phyloP scores from a whole-genome alignment of 1,284 basidiomycete genomes.

The Pseudozyma pruni region DNA sequence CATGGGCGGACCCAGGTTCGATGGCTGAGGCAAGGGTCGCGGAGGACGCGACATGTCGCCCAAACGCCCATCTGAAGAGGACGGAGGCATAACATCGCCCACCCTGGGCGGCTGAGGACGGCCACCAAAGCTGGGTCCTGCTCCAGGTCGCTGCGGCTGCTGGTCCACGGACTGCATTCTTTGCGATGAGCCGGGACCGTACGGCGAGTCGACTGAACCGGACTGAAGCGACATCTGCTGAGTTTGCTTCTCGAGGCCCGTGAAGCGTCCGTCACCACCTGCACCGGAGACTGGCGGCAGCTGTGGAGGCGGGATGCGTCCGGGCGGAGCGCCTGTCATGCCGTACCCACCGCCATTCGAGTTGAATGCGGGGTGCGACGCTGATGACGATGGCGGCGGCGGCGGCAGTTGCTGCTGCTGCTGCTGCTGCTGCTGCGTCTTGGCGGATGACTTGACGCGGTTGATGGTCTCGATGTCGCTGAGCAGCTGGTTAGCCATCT shows the following conservation, averaged over 20 bases:
- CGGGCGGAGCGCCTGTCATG: constrained; percentile 29
- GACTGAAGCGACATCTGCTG: constrained; percentile 52
- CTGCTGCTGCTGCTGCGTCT: constrained; percentile 33
- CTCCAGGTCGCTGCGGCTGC: constrained; percentile 27
- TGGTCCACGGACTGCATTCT: constrained; percentile 31
- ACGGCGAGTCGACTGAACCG: constrained; percentile 10
- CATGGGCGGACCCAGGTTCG: constrained; percentile 23
- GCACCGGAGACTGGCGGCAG: constrained; percentile 16
- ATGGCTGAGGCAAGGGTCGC: constrained; percentile 45
- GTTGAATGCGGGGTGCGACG: constrained; percentile 6
- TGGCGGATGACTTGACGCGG: constrained; percentile 57
- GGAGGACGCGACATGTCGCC: constrained; percentile 45
- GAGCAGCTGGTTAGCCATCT: constrained; percentile 93
- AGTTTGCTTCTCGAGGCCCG: constrained; percentile 56
- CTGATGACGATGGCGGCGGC: neutral
- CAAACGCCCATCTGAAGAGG: constrained; percentile 18
- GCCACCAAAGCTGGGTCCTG: constrained; percentile 33
- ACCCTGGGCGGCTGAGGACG: constrained; percentile 33
- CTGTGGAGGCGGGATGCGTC: constrained; percentile 31
- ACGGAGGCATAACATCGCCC: constrained; percentile 17
- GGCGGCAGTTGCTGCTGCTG: constrained; percentile 21
- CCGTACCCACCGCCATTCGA: constrained; percentile 21
- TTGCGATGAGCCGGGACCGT: constrained; percentile 16
- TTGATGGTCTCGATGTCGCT: constrained; percentile 83
- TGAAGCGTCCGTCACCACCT: constrained; percentile 26